A percentile compares a stretch with the other conserved stretches of the same genome.
Conservation (phyloP, 2,329 filamentous ascomycete genomes). For the Pseudohalonectria lignicola region DNA sequence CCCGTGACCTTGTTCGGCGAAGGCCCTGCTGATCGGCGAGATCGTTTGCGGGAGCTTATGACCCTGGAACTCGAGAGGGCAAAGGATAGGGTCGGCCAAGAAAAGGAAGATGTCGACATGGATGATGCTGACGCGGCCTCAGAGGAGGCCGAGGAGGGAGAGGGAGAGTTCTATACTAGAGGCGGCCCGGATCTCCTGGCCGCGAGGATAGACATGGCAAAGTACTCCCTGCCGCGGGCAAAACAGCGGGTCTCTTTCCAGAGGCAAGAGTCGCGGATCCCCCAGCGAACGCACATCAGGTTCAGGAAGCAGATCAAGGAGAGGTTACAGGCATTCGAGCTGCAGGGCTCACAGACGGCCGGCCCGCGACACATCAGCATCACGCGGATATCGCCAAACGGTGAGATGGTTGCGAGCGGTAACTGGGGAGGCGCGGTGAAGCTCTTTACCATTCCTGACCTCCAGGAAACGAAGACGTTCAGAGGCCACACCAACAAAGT, state of each 20-base stretch:
- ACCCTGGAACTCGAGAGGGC: slow-evolving; percentile 29
- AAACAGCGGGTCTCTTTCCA: slow-evolving; percentile 68
- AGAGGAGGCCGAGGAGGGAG: slow-evolving; percentile 59
- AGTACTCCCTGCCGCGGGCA: slow-evolving; percentile 74
- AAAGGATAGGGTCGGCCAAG: slow-evolving; percentile 41
- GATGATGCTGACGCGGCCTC: slow-evolving; percentile 41
- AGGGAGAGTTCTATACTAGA: slow-evolving; percentile 92
- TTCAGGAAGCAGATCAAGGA: slow-evolving; percentile 86
- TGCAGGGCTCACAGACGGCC: slow-evolving; percentile 88
- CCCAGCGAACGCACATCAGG: slow-evolving; percentile 81
- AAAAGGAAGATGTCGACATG: slow-evolving; percentile 50
- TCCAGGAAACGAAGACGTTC: slow-evolving; percentile 65
- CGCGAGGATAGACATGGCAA: slow-evolving; percentile 68
- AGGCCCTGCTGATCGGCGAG: slow-evolving; percentile 72
- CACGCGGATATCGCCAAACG: slow-evolving; percentile 79
- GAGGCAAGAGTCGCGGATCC: slow-evolving; percentile 70
- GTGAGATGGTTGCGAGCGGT: slow-evolving; percentile 73
- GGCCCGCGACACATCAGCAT: slow-evolving; percentile 88
- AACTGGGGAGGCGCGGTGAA: slow-evolving; percentile 91
- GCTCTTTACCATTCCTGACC: slow-evolving; percentile 69
- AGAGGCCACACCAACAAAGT: slow-evolving; percentile 83
- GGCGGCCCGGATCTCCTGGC: slow-evolving; percentile 65
- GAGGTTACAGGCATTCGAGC: slow-evolving; percentile 68
- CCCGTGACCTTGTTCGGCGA: slow-evolving; percentile 93
- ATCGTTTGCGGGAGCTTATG: slow-evolving; percentile 73